Conservation (phyloP, 2,329 filamentous ascomycete genomes). For the Colletotrichum tanaceti region DNA sequence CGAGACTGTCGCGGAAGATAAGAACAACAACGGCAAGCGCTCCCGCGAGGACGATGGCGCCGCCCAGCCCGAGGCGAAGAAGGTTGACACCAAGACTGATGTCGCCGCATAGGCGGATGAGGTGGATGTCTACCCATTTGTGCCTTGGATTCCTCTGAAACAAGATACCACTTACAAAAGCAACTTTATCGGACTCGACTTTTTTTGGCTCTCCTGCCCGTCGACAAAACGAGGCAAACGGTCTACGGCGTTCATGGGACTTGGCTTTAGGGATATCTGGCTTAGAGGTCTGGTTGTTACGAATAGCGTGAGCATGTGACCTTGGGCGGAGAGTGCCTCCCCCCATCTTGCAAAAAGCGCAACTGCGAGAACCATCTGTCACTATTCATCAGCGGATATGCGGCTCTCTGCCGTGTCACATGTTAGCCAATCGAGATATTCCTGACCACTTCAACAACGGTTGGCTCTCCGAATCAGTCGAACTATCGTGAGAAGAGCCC, state of each 20-base stretch:
- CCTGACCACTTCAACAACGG: conserved; percentile 10
- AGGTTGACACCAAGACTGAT: conserved; percentile 66
- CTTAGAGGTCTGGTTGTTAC: conserved; percentile 41
- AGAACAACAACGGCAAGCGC: conserved; percentile 62
- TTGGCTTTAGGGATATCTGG: conserved; percentile 39
- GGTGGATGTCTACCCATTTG: conserved; percentile 2
- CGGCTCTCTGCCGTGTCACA: conserved; percentile 19
- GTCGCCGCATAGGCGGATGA: conserved; percentile 33
- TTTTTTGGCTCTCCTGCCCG: conserved; percentile 38
- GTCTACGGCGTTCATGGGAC: conserved; percentile 39
- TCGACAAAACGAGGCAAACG: conserved; percentile 32
- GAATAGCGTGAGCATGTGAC: conserved; percentile 39
- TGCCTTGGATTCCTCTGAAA: conserved; percentile 23
- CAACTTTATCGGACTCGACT: conserved; percentile 37
- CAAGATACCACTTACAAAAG: conserved; percentile 41
- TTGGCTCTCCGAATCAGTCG: not conserved
- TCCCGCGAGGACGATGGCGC: conserved; percentile 63
- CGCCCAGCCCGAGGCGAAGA: conserved; percentile 68
- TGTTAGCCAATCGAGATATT: conserved; percentile 36
- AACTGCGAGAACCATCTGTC: conserved; percentile 21
- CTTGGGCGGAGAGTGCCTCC: conserved; percentile 23
- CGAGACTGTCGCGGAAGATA: conserved; percentile 46
- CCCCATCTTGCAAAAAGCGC: conserved; percentile 20
- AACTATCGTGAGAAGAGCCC: not conserved
- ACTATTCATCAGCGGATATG: conserved; percentile 12